phyloP scores from a whole-genome alignment of 1,284 basidiomycete genomes.

The Laetiporus sulphureus region DNA sequence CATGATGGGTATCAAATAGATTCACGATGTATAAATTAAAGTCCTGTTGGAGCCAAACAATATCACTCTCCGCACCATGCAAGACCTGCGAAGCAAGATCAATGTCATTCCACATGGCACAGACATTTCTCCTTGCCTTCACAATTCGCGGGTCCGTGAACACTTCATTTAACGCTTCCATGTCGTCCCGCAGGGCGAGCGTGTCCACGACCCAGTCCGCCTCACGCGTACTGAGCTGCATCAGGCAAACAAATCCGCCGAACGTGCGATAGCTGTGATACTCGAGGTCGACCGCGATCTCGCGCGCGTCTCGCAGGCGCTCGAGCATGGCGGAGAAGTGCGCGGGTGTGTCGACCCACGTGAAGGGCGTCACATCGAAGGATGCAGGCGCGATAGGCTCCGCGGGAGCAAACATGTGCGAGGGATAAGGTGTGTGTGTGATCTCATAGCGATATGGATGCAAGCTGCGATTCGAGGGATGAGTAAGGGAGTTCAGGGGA shows the following conservation, averaged over 20 bases:
- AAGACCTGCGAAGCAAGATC: constrained; percentile 59
- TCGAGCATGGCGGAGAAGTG: constrained; percentile 60
- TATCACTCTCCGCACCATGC: constrained; percentile 93
- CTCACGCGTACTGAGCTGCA: constrained; percentile 86
- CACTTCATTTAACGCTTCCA: constrained; percentile 68
- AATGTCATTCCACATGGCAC: neutral
- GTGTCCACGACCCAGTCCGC: constrained; percentile 88
- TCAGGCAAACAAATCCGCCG: constrained; percentile 85
- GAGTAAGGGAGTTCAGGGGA: neutral
- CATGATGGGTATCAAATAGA: constrained; percentile 95
- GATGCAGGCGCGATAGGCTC: constrained; percentile 44
- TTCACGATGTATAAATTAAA: constrained; percentile 93
- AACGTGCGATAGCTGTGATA: constrained; percentile 87
- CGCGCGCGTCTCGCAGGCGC: constrained; percentile 56
- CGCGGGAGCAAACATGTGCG: constrained; percentile 53
- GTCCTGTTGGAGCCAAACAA: constrained; percentile 95
- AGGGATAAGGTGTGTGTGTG: constrained; percentile 63
- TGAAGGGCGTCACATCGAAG: constrained; percentile 68
- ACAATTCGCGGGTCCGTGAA: constrained; percentile 82
- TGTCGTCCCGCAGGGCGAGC: constrained; percentile 69
- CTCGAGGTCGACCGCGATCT: constrained; percentile 93
- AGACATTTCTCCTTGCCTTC: constrained; percentile 45
- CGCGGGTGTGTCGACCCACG: constrained; percentile 61
- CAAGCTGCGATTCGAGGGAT: constrained; percentile 21
- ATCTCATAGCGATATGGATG: constrained; percentile 87